Conservation (phyloP, 768 basidiomycete genomes). For the Phylloporus arenicola region DNA sequence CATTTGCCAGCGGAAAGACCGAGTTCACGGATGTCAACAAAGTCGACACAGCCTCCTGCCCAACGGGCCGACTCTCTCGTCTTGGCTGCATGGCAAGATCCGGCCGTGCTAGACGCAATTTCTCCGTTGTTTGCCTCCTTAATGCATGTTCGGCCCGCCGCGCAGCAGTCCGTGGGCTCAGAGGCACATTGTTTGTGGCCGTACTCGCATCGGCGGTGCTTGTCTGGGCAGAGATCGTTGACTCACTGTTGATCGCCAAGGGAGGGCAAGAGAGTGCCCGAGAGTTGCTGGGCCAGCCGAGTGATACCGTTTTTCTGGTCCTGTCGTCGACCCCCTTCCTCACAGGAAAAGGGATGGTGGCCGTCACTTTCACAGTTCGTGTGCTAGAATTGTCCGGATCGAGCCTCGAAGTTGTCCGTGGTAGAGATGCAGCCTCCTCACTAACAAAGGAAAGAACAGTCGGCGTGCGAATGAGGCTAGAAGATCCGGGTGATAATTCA, state of each 20-base stretch:
- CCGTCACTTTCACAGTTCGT: not conserved
- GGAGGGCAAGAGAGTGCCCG: slow-evolving; percentile 1
- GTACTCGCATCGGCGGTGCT: not conserved
- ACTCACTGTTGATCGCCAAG: not conserved
- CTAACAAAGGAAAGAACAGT: not conserved
- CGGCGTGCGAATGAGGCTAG: not conserved
- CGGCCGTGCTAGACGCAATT: slow-evolving; percentile 41
- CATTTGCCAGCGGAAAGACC: no score
- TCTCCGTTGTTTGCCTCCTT: slow-evolving; percentile 31
- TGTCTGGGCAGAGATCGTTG: not conserved
- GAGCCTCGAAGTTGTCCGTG: not conserved
- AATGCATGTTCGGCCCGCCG: slow-evolving; percentile 18
- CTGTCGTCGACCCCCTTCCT: slow-evolving; percentile 9
- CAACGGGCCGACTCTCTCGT: slow-evolving; percentile 11
- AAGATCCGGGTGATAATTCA: not conserved
- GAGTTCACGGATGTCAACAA: not conserved
- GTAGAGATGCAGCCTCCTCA: not conserved
- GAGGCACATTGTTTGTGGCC: not conserved
- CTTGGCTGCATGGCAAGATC: slow-evolving; percentile 33
- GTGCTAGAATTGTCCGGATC: not conserved
- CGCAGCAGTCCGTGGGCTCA: slow-evolving; percentile 17
- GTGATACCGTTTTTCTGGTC: slow-evolving; percentile 3
- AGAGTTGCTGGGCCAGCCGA: not conserved
- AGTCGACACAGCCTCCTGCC: not conserved
- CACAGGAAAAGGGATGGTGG: slow-evolving; percentile 20